phyloP scores from a whole-genome alignment of 2,329 filamentous ascomycete species.

The Emergomyces orientalis region DNA sequence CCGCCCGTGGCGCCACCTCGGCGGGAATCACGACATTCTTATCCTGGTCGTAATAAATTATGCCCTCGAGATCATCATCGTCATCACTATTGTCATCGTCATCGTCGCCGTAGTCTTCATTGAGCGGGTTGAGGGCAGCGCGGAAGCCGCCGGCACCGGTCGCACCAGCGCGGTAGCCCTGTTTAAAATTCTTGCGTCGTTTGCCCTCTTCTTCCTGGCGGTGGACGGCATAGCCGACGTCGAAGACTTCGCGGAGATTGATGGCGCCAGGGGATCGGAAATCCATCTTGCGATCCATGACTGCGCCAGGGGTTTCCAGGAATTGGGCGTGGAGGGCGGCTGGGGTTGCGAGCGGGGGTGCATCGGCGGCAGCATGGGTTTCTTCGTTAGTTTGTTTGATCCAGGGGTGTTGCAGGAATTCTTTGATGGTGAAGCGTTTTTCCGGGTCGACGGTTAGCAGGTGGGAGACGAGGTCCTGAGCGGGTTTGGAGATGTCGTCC shows the following conservation, averaged over 20 bases:
- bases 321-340: constrained; percentile 47
- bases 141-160: constrained; percentile 48
- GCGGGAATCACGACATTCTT: constrained; percentile 40
- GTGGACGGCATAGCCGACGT: constrained; percentile 96
- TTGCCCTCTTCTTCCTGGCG: constrained; percentile 93
- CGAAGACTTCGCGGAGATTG: constrained; percentile 93
- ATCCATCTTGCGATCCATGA: constrained; percentile 61
- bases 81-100: constrained; percentile 58
- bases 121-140: constrained; percentile 54
- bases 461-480: constrained; percentile 88
- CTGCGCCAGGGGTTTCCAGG: constrained; percentile 46
- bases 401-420: constrained; percentile 95
- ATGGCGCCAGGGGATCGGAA: constrained; percentile 93
- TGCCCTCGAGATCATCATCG: constrained; percentile 47
- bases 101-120: constrained; percentile 55
- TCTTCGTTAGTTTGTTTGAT: constrained; percentile 62
- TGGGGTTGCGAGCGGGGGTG: constrained; percentile 62
- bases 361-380: constrained; percentile 58
- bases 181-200: constrained; percentile 70
- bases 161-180: constrained; percentile 53
- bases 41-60: constrained; percentile 42
- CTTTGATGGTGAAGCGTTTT: constrained; percentile 83
- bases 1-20: constrained; percentile 54
- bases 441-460: constrained; percentile 90
- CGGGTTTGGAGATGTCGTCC: constrained; percentile 94